Conservation (phyloP, 805 yeast species). For the Barnettozyma sucrosica region DNA sequence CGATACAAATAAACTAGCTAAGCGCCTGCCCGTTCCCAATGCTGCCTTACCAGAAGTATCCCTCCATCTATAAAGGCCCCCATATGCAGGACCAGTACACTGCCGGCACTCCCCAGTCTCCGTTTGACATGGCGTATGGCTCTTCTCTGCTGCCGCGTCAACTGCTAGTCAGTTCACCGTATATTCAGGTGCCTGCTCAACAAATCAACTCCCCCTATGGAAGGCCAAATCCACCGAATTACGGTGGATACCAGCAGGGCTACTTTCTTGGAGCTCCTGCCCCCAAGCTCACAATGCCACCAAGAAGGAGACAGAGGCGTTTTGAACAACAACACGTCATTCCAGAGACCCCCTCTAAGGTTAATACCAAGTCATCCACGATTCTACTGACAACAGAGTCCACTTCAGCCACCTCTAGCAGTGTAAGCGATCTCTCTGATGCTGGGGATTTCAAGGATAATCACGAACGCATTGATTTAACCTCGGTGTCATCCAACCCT, state of each 20-base stretch:
- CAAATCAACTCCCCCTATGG: constrained; percentile 18
- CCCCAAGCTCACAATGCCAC: constrained; percentile 20
- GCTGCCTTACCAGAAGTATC: constrained; percentile 22
- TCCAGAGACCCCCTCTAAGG: constrained; percentile 5
- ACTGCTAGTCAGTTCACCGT: constrained; percentile 55
- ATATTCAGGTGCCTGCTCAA: constrained; percentile 38
- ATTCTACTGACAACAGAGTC: neutral
- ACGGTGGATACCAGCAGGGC: constrained; percentile 3
- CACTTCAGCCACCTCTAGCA: constrained; percentile 8
- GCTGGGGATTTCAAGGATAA: neutral
- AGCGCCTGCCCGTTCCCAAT: neutral
- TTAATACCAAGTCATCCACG: neutral
- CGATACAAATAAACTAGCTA: neutral
- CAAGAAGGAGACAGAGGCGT: constrained; percentile 11
- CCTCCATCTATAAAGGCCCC: constrained; percentile 15
- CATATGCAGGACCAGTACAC: constrained; percentile 10
- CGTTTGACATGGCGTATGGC: constrained; percentile 55
- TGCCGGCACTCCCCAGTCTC: constrained; percentile 38
- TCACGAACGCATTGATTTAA: constrained; percentile 1
- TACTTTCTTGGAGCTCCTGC: constrained; percentile 17
- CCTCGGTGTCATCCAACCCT: constrained; percentile 6
- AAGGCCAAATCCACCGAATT: constrained; percentile 13
- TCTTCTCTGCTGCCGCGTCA: constrained; percentile 60
- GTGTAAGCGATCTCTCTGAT: constrained; percentile 7
- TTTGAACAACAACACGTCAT: neutral